Evolutionary conservation across 2,329 filamentous ascomycete species (phyloP).

Genomic region (Microcyclosporella mali): DNA sequence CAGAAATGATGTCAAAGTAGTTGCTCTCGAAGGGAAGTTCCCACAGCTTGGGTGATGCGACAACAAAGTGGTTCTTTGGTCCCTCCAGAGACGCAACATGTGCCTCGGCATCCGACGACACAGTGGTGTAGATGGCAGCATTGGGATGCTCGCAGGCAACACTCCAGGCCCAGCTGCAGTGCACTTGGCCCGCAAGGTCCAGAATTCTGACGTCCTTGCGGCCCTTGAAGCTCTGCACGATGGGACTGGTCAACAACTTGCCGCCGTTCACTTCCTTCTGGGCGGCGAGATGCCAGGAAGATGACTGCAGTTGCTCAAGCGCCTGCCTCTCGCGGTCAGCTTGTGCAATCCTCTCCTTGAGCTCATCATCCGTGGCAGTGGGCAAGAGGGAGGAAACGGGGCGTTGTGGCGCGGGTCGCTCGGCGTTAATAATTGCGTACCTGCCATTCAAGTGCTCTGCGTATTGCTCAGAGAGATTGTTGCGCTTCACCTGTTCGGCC

Average conservation of each 20-base stretch:
- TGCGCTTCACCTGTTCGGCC: slow-evolving; percentile 74
- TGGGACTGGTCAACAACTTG: slow-evolving; percentile 52
- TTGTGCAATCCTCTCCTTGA: slow-evolving; percentile 27
- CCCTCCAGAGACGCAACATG: slow-evolving; percentile 63
- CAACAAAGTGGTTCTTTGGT: slow-evolving; percentile 78
- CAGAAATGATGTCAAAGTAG: slow-evolving; percentile 87
- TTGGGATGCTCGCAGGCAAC: slow-evolving; percentile 79
- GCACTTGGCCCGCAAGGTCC: slow-evolving; percentile 76
- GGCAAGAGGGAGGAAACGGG: slow-evolving; percentile 42
- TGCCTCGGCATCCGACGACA: slow-evolving; percentile 32
- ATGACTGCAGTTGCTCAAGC: slow-evolving; percentile 59
- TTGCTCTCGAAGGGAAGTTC: slow-evolving; percentile 77
- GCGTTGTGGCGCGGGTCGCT: slow-evolving; percentile 38
- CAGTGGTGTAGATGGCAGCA: slow-evolving; percentile 78
- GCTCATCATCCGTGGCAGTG: slow-evolving; percentile 32
- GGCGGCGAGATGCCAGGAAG: slow-evolving; percentile 59
- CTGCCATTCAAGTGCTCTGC: slow-evolving; percentile 77
- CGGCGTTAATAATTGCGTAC: slow-evolving; percentile 61
- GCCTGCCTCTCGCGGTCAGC: slow-evolving; percentile 75
- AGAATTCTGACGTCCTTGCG: slow-evolving; percentile 59
- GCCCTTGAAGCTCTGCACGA: slow-evolving; percentile 33
- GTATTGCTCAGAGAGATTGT: slow-evolving; percentile 66
- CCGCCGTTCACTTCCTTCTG: slow-evolving; percentile 56
- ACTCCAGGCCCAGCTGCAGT: slow-evolving; percentile 95
- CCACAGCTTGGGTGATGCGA: slow-evolving; percentile 70